Evolutionary conservation across 768 basidiomycete species (phyloP), one percentile per base, ranked within the genome.

Genomic region (Termitomyces sp.): DNA sequence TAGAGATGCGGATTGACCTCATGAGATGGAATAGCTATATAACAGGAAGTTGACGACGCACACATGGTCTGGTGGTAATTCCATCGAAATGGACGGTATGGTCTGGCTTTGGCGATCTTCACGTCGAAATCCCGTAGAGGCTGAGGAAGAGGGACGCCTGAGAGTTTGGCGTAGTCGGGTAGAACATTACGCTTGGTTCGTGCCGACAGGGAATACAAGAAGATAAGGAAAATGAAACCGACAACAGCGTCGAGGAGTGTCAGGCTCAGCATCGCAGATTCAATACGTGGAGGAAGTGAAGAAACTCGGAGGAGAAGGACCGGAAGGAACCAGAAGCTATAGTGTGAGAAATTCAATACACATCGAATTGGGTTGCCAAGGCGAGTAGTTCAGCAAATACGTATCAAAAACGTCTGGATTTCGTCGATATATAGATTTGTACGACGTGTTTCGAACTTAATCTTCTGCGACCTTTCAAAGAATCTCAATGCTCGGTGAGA

Each of bases 51-150:
- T 20, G 14, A 54, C n/a, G n/a, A 58, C 57, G 36, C 64, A 81
- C 80, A 73, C 81, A 82, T 82, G n/a, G 69, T 81, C 61, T 83
- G 82, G 60, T 81, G 75, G 56, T 81, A 83, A 48, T 69, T 69
- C 80, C 81, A 83, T 60, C 80, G 73, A 61, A 83, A 80, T 0
- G 82, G 82, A 26, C 82, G 73, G 65, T 83, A 83, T 14, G 82
- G 82, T 49, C 81, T 72, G 3, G 82, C 69, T 56, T 69, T 75
- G 9, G 80, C 73, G 4, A 60, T 69, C 50, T 71, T 68, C 32
- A 83, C 65, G 52, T 81, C 66, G 53, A 84, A 83, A 26, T 74
- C 60, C 24, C 58, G 61, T 2, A 80, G 56, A 24, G 81, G 75
- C 2, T 59, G 69, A 6, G 82, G 80, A 14, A 69, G 62, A 32